These are phyloP conservation scores for Neonectria coccinea DNA, from an alignment of 2,329 filamentous ascomycete species.

Conservation along the genomic window DNA sequence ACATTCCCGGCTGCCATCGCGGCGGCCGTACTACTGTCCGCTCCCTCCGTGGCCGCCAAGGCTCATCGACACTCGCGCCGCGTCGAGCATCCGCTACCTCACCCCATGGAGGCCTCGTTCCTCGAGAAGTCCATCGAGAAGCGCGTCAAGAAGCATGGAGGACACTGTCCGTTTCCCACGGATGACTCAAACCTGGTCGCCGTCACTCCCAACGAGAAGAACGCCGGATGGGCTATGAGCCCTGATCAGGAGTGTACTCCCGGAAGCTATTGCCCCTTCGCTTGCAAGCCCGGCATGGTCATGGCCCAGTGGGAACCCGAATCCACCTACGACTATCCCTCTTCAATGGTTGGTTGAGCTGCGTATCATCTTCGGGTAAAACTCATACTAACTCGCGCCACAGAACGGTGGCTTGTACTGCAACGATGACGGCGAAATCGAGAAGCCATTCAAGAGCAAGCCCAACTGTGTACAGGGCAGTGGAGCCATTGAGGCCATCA, in stretches of 20 bases:
- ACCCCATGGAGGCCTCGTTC: slow-evolving; percentile 50
- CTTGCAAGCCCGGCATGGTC: slow-evolving; percentile 80
- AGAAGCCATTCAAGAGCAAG: slow-evolving; percentile 75
- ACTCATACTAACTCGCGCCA: slow-evolving; percentile 25
- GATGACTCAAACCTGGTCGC: slow-evolving; percentile 73
- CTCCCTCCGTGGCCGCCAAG: slow-evolving; percentile 51
- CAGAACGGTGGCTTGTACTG: slow-evolving; percentile 82
- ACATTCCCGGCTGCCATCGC: slow-evolving; percentile 62
- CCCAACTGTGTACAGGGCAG: slow-evolving; percentile 78
- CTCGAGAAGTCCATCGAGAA: slow-evolving; percentile 42
- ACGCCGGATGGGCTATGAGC: slow-evolving; percentile 84
- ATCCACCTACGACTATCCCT: slow-evolving; percentile 75
- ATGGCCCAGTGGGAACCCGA: slow-evolving; percentile 83
- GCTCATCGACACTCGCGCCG: slow-evolving; percentile 52
- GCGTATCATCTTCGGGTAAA: neutral
- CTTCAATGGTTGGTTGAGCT: slow-evolving; percentile 73
- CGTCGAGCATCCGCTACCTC: slow-evolving; percentile 50
- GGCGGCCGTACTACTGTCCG: slow-evolving; percentile 61
- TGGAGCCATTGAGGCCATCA: slow-evolving; percentile 73
- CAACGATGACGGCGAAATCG: slow-evolving; percentile 71
- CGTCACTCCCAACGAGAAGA: slow-evolving; percentile 72
- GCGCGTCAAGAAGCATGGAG: slow-evolving; percentile 63
- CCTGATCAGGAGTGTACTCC: slow-evolving; percentile 77
- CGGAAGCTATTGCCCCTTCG: slow-evolving; percentile 79
- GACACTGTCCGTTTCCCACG: slow-evolving; percentile 72